Conservation (phyloP, 2,329 filamentous ascomycete species). For the Pestalotiopsis sp. region DNA sequence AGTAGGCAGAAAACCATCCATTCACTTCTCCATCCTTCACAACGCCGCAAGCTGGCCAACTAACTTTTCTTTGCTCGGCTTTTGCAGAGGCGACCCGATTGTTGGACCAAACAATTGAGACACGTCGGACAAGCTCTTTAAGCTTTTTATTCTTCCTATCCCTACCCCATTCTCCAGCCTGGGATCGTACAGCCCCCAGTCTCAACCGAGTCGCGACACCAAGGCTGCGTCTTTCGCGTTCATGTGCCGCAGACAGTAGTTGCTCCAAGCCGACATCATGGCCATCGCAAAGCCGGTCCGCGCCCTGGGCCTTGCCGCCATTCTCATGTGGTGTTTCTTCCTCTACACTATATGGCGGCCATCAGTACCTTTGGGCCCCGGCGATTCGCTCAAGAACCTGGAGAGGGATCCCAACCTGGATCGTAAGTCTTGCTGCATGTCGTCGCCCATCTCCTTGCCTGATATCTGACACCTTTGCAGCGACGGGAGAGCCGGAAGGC, state of each 20-base stretch:
- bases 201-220: neutral
- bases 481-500: conserved; percentile 81
- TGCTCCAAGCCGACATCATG: conserved; percentile 55
- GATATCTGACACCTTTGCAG: conserved; percentile 47
- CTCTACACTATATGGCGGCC: conserved; percentile 74
- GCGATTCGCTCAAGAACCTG: conserved; percentile 42
- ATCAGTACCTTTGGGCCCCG: conserved; percentile 39
- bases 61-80: neutral
- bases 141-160: neutral
- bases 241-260: neutral
- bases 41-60: neutral
- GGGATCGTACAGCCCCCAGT: neutral
- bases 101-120: neutral
- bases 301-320: conserved; percentile 71
- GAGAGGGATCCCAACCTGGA: conserved; percentile 85
- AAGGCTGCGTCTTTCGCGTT: neutral
- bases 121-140: conserved; percentile 2
- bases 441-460: neutral
- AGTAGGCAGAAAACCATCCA: neutral
- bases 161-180: neutral
- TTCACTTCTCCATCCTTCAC: neutral
- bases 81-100: neutral
- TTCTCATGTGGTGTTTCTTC: conserved; percentile 77
- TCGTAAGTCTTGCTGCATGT: conserved; percentile 57
- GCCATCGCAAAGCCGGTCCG: conserved; percentile 84